Evolutionary conservation across 768 basidiomycete genomes (phyloP), one percentile per base, ranked within the genome.

Genomic region (Candolleomyces eurysporus): DNA sequence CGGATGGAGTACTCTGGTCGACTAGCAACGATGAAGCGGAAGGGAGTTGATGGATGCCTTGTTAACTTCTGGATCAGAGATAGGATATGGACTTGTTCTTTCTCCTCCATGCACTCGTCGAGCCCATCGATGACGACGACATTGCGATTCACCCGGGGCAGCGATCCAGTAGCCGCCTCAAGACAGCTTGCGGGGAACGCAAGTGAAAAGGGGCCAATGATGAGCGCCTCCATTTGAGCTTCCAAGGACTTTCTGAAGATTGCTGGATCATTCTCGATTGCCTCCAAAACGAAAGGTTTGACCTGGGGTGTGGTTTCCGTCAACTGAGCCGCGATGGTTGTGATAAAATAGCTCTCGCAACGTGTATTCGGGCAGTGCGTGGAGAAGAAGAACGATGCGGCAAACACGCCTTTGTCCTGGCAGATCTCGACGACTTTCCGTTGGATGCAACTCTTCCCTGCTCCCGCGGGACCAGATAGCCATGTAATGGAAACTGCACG

Each of bases 381-480:
- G 19, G 57, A 58, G 45, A 58, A 58, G 46, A 58, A 58, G 31
- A 46, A 58, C 40, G 57, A 48, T 7, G 43, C 40, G 8, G 57
- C 45, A 30, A 48, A 26, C 5, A 11, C 36, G 7, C 45, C 57
- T 1, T 49, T 30, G 9, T 46, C 11, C 26, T 58, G 3, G 43
- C 16, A 17, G 17, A 19, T 40, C 21, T 32, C 19, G 6, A 36
- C 43, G n/a, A 58, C 45, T 30, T 58, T 45, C 14, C 57, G 40
- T 31, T 46, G 40, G 57, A 58, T 58, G 31, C 42, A 46, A 11
- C 42, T 58, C 57, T 58, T 58, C 9, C 57, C 57, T 21, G 42
- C 57, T 21, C 57, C 57, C 3, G 57, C 57, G 26, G 57, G 57
- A 9, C 57, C 57, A n/a, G 57, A 58, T 10, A 58, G 48, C 57